Base-by-base conservation (phyloP, 495 filamentous ascomycete genomes). In the Staphylotrichum longicolle region DNA sequence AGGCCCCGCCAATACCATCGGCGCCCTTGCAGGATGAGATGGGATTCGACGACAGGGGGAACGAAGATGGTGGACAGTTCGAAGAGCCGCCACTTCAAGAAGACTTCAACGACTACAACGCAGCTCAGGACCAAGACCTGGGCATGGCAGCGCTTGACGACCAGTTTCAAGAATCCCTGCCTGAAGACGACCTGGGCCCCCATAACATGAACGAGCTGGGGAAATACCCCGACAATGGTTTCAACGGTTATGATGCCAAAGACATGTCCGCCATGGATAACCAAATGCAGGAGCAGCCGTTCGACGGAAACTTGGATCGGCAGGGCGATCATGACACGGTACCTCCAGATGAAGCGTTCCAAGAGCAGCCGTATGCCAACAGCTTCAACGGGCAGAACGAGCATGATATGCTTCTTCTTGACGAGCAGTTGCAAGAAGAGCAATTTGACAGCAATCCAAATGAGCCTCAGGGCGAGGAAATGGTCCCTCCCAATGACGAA, bases 1-100 rank as follows among this genome's bases (percentile, higher is more conserved):
- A 63, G 12, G 42, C 20, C 10, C 50, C 49, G 2, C 40, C 55
- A 15, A 3, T 59, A 42, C 61, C 55, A 3, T 54, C 55, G 3
- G 47, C 61, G 5, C 45, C 45, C 33, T 39, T 56, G 0, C 9
- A 41, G 34, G 49, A 55, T 4, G 50, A 27, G 37, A 39, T 7
- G 34, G 7, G 33, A 3, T 20, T 15, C 11, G 34, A 20, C 9
- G 14, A 4, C 20, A 27, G 20, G 20, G 20, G 20, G 1, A 5
- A 14, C 34, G 50, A 2, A 15, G 12, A 39, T 15, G 33, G 11
- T 34, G 20, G 20, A 27, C 12, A 51, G 9, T 35, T n/a, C 33
- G 9, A 51, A 35, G 5, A n/a, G 0, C 11, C 8, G 2, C 9
- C 30, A 1, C 33, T 14, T 14, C 30, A 35, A 3, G 30, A 51